Evolutionary conservation across 352 stramenopile genomes (phyloP), one percentile per base, ranked within the genome.

Genomic region (Pythium insidiosum): DNA sequence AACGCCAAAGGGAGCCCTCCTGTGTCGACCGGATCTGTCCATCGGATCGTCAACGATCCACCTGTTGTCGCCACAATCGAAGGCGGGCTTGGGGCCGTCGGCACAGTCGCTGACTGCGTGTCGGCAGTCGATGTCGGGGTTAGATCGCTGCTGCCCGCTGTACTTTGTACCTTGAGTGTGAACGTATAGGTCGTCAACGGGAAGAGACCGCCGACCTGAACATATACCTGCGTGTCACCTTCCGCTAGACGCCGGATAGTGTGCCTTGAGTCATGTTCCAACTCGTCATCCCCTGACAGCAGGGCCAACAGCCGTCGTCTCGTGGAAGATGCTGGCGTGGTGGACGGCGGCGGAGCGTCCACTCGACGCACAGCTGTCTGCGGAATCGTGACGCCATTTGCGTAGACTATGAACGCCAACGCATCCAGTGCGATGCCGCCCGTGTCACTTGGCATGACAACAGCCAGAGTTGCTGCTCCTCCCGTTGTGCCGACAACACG

Each of bases 21-120:
- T 0, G 59, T 75, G 24, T 85, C 73, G 1, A 85, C 53, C 0
- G 73, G 69, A 23, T 78, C 63, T 0, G 20, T 35, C 73, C 73
- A 85, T 2, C 13, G 26, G 1, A 85, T 19, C 6, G 35, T 40
- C 35, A 81, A 51, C 0, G 73, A 56, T 2, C 73, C 73, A 5
- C 73, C 73, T 1, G 69, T 83, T 6, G 63, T 49, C 0, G 7
- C 6, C 10, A 23, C 39, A 0, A 51, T 25, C 4, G 6, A 57
- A 0, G 69, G 73, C 9, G 56, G 18, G 3, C 63, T 45, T 3
- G 69, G 67, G 12, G 35, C 38, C 3, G 37, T 65, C 0, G 73
- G 73, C 0, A 50, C 40, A 6, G 51, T 61, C 5, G 57, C 50
- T 4, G 49, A 20, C 1, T 26, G 35, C 0, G 73, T 85, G 3